Conservation (phyloP, 1,284 basidiomycete species). For the Ceratobasidium sp. region DNA sequence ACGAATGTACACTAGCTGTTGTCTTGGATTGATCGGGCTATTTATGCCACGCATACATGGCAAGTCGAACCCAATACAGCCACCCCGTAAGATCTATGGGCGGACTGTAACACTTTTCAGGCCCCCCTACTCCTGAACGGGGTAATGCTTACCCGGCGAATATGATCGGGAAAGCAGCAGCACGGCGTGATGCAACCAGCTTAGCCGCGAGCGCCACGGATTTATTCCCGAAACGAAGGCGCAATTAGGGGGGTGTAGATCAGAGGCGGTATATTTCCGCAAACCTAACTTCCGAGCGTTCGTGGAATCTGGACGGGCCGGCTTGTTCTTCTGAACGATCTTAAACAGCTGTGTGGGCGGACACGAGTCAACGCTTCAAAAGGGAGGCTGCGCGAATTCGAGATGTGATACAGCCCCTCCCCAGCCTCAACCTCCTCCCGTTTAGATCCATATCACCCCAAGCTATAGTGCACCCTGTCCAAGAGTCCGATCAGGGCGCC, state of each 20-base stretch:
- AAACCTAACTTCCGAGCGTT: neutral
- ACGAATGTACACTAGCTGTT: neutral
- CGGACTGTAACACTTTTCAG: too few relatives aligned
- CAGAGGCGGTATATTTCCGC: neutral
- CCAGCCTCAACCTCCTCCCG: neutral
- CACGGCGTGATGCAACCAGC: neutral
- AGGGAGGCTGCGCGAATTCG: too few relatives aligned
- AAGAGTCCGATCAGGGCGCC: too few relatives aligned
- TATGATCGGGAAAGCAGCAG: too few relatives aligned
- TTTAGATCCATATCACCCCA: neutral
- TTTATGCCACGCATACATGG: constrained; percentile 8
- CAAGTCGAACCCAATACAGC: neutral
- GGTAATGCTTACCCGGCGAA: too few relatives aligned
- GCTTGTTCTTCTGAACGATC: neutral
- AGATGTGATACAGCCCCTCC: neutral
- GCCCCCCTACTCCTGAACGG: too few relatives aligned
- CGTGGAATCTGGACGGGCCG: neutral
- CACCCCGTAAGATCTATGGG: neutral
- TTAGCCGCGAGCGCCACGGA: neutral
- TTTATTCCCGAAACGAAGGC: constrained; percentile 5
- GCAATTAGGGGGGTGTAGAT: constrained; percentile 14
- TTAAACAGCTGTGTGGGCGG: neutral
- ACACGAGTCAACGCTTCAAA: neutral
- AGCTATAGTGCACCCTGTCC: too few relatives aligned
- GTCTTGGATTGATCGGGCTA: neutral